A percentile compares a stretch with the other conserved stretches of the same genome.
These are phyloP conservation scores for Acer yangbiense DNA, from an alignment of 345 rosid species.

Conservation along the genomic window DNA sequence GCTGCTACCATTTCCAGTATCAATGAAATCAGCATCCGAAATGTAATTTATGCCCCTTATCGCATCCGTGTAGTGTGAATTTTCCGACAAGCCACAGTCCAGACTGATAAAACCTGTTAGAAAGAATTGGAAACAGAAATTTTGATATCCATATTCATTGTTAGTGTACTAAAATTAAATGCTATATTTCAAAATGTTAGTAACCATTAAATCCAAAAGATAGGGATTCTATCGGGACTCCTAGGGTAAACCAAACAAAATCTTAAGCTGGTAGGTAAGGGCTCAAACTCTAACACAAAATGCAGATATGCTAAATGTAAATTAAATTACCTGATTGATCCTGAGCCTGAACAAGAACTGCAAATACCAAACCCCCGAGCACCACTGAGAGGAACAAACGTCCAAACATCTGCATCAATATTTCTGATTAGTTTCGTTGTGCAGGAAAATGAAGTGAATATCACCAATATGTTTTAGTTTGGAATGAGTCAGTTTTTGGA, in stretches of 20 bases:
- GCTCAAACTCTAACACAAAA: no score
- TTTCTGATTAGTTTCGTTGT: neutral
- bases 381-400: neutral
- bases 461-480: neutral
- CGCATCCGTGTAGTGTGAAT: neutral
- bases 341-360: neutral
- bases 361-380: neutral
- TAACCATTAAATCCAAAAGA: no score
- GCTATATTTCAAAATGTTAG: no score
- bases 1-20: neutral
- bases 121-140: neutral
- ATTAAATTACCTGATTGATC: slow-evolving; percentile 9
- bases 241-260: no score
- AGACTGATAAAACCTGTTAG: slow-evolving; percentile 24
- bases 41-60: slow-evolving; percentile 12
- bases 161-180: neutral
- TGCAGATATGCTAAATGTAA: no score
- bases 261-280: no score
- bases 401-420: neutral
- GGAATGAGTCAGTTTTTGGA: no score
- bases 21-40: slow-evolving; percentile 17
- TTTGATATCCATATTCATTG: neutral
- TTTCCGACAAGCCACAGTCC: slow-evolving; percentile 21
- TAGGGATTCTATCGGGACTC: no score
- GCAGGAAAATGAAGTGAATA: neutral